phyloP scores from a whole-genome alignment of 1,139 yeast genomes.

The Candida buenavistaensis region DNA sequence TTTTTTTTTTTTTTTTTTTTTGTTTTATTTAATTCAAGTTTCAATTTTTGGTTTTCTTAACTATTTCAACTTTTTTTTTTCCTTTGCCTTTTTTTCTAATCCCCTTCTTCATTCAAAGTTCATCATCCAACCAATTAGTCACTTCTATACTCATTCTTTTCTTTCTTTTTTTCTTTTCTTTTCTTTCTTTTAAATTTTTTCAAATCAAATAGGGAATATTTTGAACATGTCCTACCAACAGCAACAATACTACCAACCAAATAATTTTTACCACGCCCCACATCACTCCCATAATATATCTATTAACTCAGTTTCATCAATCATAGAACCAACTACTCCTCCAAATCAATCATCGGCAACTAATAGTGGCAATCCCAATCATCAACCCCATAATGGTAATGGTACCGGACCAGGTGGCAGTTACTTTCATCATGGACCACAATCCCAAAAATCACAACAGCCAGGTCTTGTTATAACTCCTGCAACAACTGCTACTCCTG shows the following conservation, averaged over 20 bases:
- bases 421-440: constrained; percentile 9
- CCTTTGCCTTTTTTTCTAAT: too few species aligned
- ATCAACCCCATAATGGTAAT: neutral
- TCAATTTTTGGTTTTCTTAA: constrained; percentile 2
- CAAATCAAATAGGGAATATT: neutral
- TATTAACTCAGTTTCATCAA: constrained; percentile 35
- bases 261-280: constrained; percentile 6
- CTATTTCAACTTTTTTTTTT: too few species aligned
- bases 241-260: constrained; percentile 5
- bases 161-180: constrained; percentile 1
- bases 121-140: too few species aligned
- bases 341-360: constrained; percentile 20
- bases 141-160: too few species aligned
- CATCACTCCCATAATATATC: constrained; percentile 37
- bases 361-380: constrained; percentile 1
- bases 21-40: neutral
- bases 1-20: neutral
- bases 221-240: constrained; percentile 8
- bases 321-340: constrained; percentile 45
- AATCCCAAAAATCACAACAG: constrained; percentile 3
- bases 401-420: neutral
- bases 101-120: too few species aligned
- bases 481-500: constrained; percentile 11
- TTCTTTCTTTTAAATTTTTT: neutral
- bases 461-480: constrained; percentile 10